phyloP scores from a whole-genome alignment of 768 basidiomycete species.

The Scleroderma bovista region DNA sequence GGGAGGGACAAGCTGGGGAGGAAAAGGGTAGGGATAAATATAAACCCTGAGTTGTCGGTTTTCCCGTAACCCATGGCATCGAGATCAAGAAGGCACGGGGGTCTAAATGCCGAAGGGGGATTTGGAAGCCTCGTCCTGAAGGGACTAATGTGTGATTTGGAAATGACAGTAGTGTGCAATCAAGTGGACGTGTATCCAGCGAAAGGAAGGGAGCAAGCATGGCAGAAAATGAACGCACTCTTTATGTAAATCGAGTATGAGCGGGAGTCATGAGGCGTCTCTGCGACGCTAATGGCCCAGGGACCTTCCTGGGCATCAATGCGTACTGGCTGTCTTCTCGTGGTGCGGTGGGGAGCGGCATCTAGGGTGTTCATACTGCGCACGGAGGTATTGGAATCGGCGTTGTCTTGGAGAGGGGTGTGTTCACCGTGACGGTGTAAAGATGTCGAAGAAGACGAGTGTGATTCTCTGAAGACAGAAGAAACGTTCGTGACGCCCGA shows the following conservation, averaged over 20 bases:
- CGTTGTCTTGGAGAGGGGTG: slow-evolving; percentile 20
- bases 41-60: slow-evolving; percentile 7
- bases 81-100: slow-evolving; percentile 9
- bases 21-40: not conserved
- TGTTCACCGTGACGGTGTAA: slow-evolving; percentile 20
- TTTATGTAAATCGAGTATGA: slow-evolving; percentile 82
- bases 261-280: slow-evolving; percentile 68
- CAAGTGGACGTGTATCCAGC: slow-evolving; percentile 10
- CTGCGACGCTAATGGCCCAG: slow-evolving; percentile 86
- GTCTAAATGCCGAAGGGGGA: slow-evolving; percentile 17
- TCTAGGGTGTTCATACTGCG: slow-evolving; percentile 41
- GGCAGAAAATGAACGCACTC: slow-evolving; percentile 50
- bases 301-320: slow-evolving; percentile 75
- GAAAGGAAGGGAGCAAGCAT: slow-evolving; percentile 16
- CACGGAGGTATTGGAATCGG: slow-evolving; percentile 19
- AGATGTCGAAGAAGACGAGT: slow-evolving; percentile 23
- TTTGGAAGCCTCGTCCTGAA: slow-evolving; percentile 19
- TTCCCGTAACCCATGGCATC: slow-evolving; percentile 7
- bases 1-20: slow-evolving; percentile 12
- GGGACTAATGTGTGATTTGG: slow-evolving; percentile 6
- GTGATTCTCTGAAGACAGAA: slow-evolving; percentile 35
- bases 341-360: slow-evolving; percentile 35
- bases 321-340: slow-evolving; percentile 48
- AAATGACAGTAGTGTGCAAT: slow-evolving; percentile 11
- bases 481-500: slow-evolving; percentile 37